A percentile compares a stretch with the other conserved stretches of the same genome.
phyloP scores from a whole-genome alignment of 1,284 basidiomycete genomes.

The Moniliophthora roreri region DNA sequence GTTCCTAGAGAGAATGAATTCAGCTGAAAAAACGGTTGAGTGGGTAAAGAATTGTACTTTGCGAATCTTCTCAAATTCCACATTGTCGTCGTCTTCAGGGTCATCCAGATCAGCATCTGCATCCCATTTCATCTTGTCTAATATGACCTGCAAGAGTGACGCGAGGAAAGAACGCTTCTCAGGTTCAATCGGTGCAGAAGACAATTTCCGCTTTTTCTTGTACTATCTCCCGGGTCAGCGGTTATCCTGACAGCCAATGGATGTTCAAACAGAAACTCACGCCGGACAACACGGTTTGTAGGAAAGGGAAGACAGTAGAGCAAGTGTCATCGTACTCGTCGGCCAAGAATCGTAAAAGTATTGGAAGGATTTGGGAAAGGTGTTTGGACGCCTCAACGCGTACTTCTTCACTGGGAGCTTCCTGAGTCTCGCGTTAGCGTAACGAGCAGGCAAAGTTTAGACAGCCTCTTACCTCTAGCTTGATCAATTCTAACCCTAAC shows the following conservation, averaged over 20 bases:
- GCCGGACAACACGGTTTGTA: conserved; percentile 71
- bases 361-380: conserved; percentile 73
- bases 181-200: conserved; percentile 65
- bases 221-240: conserved; percentile 47
- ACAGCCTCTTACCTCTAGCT: conserved; percentile 67
- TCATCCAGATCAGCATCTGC: conserved; percentile 79
- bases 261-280: conserved; percentile 46
- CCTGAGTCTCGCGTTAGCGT: conserved; percentile 38
- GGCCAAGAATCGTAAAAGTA: conserved; percentile 86
- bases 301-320: conserved; percentile 79
- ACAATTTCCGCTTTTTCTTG: conserved; percentile 73
- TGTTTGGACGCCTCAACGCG: conserved; percentile 68
- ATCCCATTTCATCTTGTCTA: conserved; percentile 94
- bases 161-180: conserved; percentile 80
- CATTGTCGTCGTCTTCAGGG: conserved; percentile 86
- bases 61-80: conserved; percentile 84
- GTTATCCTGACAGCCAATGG: background rate
- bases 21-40: background rate
- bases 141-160: conserved; percentile 77
- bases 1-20: conserved; percentile 51
- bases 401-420: conserved; percentile 60
- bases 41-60: conserved; percentile 52
- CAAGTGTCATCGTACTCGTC: conserved; percentile 89
- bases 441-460: conserved; percentile 4
- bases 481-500: conserved; percentile 83